Conservation (phyloP, 495 filamentous ascomycete genomes). For the Daldinia concentrica region DNA sequence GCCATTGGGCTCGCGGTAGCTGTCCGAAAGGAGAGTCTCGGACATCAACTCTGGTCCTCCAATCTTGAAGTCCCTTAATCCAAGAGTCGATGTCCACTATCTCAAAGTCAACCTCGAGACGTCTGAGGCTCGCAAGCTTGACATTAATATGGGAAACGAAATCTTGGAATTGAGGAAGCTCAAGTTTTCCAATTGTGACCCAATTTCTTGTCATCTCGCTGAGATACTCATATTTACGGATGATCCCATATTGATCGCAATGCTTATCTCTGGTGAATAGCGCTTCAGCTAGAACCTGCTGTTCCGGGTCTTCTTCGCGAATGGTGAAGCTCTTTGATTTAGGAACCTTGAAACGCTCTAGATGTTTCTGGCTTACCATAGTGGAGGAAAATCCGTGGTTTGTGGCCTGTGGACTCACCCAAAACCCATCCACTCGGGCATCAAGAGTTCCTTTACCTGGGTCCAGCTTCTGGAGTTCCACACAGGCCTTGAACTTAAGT, state of each 20-base stretch:
- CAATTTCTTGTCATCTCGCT: neutral
- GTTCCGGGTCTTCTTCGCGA: neutral
- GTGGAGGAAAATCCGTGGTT: neutral
- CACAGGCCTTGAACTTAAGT: constrained; percentile 52
- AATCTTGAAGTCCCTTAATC: neutral
- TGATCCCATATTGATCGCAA: constrained; percentile 11
- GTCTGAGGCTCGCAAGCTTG: neutral
- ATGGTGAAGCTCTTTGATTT: neutral
- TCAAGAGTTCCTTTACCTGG: neutral
- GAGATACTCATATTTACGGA: constrained; percentile 7
- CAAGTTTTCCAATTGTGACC: constrained; percentile 1
- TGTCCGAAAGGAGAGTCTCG: constrained; percentile 8
- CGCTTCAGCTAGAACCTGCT: constrained; percentile 18
- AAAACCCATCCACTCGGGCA: constrained; percentile 27
- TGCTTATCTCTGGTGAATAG: constrained; percentile 1
- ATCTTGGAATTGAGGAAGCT: constrained; percentile 14
- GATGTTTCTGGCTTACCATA: neutral
- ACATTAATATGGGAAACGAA: constrained; percentile 29
- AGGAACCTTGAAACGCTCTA: constrained; percentile 6
- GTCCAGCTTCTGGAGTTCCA: constrained; percentile 22
- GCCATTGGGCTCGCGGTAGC: constrained; percentile 14
- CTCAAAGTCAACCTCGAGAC: neutral
- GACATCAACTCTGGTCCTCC: neutral
- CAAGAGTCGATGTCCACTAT: constrained; percentile 1
- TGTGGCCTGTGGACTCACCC: neutral